Evolutionary conservation across 495 filamentous ascomycete genomes (phyloP).

Genomic region (Rhypophila decipiens): DNA sequence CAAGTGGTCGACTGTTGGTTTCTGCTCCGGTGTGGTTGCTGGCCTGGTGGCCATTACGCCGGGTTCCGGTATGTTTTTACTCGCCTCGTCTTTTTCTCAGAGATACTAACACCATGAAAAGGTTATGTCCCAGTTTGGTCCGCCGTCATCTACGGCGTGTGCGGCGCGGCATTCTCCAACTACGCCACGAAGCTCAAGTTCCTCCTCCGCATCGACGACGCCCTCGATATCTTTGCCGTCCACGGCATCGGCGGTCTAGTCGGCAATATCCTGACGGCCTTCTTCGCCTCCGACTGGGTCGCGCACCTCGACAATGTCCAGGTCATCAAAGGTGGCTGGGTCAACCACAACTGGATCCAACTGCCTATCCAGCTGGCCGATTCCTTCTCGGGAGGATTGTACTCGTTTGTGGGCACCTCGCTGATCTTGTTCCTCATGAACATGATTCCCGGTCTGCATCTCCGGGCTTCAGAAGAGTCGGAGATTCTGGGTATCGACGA

Average conservation of each 20-base stretch:
- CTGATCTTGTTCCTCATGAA: slow-evolving; percentile 86
- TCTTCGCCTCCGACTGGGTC: slow-evolving; percentile 93
- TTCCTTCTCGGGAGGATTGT: slow-evolving; percentile 72
- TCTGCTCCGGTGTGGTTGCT: slow-evolving; percentile 90
- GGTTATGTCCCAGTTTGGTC: slow-evolving; percentile 89
- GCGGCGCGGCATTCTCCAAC: slow-evolving; percentile 81
- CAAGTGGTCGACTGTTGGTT: slow-evolving; percentile 96
- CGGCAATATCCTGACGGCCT: slow-evolving; percentile 81
- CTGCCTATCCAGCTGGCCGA: slow-evolving; percentile 85
- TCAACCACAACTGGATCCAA: slow-evolving; percentile 88
- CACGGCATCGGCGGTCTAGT: slow-evolving; percentile 84
- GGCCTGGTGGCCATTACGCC: slow-evolving; percentile 92
- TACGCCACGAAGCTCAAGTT: slow-evolving; percentile 98
- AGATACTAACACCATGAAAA: slow-evolving; percentile 2
- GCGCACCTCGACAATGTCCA: slow-evolving; percentile 76
- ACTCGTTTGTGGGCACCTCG: slow-evolving; percentile 82
- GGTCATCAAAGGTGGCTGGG: slow-evolving; percentile 75
- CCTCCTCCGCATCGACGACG: slow-evolving; percentile 77
- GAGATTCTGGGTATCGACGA: slow-evolving; percentile 93
- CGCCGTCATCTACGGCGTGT: slow-evolving; percentile 81
- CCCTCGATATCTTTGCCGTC: slow-evolving; percentile 90
- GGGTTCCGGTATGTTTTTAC: slow-evolving; percentile 49
- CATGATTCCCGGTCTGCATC: slow-evolving; percentile 72
- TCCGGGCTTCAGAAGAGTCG: slow-evolving; percentile 76
- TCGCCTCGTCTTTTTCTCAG: not conserved